Conservation (phyloP, 2,329 filamentous ascomycete genomes). For the Pseudophaeomoniella oleicola region DNA sequence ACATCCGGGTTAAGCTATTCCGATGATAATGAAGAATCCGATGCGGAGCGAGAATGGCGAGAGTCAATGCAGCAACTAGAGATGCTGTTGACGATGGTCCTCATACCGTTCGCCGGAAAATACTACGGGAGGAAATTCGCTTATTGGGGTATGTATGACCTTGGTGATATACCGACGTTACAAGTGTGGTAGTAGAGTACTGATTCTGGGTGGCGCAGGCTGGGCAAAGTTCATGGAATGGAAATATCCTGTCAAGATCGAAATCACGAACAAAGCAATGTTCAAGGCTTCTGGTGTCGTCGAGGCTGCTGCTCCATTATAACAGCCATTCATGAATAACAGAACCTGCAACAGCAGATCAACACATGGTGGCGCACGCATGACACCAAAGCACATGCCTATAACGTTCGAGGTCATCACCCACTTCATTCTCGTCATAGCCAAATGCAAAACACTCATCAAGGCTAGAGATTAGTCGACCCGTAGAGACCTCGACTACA, state of each 20-base stretch:
- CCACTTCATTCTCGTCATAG: too few relatives aligned
- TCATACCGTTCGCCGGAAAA: constrained; percentile 88
- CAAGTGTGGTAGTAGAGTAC: not conserved
- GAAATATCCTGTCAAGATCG: constrained; percentile 71
- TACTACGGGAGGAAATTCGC: constrained; percentile 90
- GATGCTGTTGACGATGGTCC: constrained; percentile 80
- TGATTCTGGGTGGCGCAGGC: constrained; percentile 37
- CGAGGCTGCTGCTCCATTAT: constrained; percentile 33
- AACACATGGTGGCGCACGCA: too few relatives aligned
- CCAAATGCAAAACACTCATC: too few relatives aligned
- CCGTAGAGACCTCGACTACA: too few relatives aligned
- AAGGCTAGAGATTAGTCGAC: too few relatives aligned
- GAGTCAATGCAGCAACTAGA: constrained; percentile 88
- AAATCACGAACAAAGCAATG: constrained; percentile 41
- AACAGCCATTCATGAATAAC: too few relatives aligned
- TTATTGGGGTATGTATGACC: constrained; percentile 64
- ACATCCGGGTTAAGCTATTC: constrained; percentile 32
- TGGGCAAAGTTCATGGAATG: constrained; percentile 93
- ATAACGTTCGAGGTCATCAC: too few relatives aligned
- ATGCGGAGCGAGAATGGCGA: constrained; percentile 91
- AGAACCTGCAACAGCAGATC: too few relatives aligned
- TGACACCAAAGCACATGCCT: too few relatives aligned
- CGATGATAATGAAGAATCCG: constrained; percentile 51
- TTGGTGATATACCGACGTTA: not conserved
- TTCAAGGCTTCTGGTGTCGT: constrained; percentile 51